Conservation (phyloP, 345 rosid species). For the Raphanus sativus region DNA sequence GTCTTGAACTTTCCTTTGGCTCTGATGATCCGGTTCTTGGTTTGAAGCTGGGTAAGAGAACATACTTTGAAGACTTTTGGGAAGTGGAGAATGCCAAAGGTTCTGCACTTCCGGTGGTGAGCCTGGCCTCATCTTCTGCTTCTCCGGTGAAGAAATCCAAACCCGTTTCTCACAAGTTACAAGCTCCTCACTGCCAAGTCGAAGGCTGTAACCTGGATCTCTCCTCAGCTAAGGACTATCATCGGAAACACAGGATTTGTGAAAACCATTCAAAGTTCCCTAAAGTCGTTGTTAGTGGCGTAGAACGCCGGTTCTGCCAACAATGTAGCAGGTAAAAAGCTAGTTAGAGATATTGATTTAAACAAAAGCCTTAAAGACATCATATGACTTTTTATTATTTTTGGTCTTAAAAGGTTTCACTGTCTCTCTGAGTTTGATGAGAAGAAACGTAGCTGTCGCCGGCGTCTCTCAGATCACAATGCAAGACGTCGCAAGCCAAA, state of each 20-base stretch:
- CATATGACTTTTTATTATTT: background rate
- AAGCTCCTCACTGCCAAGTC: conserved; percentile 11
- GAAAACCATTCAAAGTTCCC: conserved; percentile 40
- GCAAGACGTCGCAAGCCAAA: conserved; percentile 93
- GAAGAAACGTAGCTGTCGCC: conserved; percentile 90
- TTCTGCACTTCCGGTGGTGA: background rate
- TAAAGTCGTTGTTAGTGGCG: conserved; percentile 70
- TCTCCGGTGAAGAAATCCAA: conserved; percentile 3
- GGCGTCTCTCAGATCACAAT: conserved; percentile 91
- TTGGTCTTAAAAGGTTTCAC: conserved; percentile 66
- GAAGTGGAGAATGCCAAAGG: conserved; percentile 9
- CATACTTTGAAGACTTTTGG: conserved; percentile 17
- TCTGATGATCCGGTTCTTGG: conserved; percentile 9
- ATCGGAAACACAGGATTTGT: conserved; percentile 8
- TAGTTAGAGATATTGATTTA: background rate
- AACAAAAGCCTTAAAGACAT: background rate
- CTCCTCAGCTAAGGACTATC: conserved; percentile 9
- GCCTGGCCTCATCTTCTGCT: background rate
- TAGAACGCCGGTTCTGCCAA: conserved; percentile 93
- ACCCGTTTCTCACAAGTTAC: background rate
- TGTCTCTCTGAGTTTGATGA: conserved; percentile 85
- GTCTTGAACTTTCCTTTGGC: conserved; percentile 11
- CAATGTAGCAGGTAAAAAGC: conserved; percentile 85
- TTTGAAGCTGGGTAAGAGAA: conserved; percentile 5
- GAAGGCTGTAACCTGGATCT: conserved; percentile 11